phyloP scores from a whole-genome alignment of 2,329 filamentous ascomycete genomes.

The Parafenestella ontariensis region DNA sequence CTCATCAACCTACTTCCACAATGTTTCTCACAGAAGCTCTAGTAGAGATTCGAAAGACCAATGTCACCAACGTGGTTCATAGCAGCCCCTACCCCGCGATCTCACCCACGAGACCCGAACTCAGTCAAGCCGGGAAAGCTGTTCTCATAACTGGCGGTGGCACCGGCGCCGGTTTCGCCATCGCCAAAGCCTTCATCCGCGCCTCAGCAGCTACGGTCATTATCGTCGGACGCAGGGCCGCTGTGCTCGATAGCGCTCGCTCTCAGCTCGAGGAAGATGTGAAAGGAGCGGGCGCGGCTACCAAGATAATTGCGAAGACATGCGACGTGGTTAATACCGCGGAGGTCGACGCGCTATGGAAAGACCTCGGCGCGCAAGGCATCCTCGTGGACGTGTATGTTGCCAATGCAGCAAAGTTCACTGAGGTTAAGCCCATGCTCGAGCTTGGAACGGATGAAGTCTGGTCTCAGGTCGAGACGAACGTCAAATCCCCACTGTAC shows the following conservation, averaged over 20 bases:
- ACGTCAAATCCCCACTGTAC: constrained; percentile 10
- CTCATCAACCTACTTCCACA: background rate
- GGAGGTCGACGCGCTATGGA: constrained; percentile 10
- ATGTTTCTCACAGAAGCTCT: constrained; percentile 2
- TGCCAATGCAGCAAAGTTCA: constrained; percentile 11
- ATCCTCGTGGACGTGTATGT: constrained; percentile 13
- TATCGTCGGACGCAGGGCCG: constrained; percentile 50
- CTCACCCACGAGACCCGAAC: constrained; percentile 38
- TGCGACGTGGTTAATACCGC: constrained; percentile 5
- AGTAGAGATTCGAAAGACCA: background rate
- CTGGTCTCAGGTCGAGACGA: constrained; percentile 13
- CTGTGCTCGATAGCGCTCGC: constrained; percentile 3
- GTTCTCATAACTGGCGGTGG: constrained; percentile 51
- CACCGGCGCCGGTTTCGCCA: constrained; percentile 55
- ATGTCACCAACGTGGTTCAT: constrained; percentile 22
- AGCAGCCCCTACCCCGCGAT: constrained; percentile 25
- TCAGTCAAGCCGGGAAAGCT: constrained; percentile 27
- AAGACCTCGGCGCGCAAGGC: constrained; percentile 1
- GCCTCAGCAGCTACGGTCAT: constrained; percentile 54
- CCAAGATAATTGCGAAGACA: constrained; percentile 2
- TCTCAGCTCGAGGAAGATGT: background rate
- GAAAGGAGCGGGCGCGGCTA: background rate
- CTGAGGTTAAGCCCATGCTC: background rate
- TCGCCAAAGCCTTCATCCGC: constrained; percentile 51
- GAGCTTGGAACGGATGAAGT: constrained; percentile 7